Base-by-base conservation (phyloP, 1,284 basidiomycete genomes). In the Polyporus tsugae region DNA sequence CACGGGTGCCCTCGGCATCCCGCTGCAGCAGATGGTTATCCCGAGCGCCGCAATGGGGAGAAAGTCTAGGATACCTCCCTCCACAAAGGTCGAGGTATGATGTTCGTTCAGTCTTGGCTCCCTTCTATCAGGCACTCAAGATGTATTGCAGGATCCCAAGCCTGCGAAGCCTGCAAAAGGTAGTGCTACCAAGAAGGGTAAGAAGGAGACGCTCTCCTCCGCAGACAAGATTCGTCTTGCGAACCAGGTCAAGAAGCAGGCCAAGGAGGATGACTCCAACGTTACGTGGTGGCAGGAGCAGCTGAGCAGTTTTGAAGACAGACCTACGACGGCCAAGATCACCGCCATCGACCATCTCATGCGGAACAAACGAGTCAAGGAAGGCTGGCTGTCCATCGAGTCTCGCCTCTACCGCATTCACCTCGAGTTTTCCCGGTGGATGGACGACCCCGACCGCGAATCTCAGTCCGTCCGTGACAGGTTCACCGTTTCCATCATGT, bases 1-100 rank as follows among this genome's bases (percentile, higher is more conserved):
- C 66, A 89, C 88, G 0, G 90, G 91, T 0, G 89, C 89, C 1
- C 81, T 83, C 0, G 90, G 91, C 0, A 80, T 79, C 0, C 78
- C 78, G 3, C 79, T 92, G 41, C 80, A 86, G 73, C 84, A 84
- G 65, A 83, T 88, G 41, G 80, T 84, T 19, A 91, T 92, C 66
- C 79, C 82, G 1, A 73, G 85, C 1, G 82, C 78, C 1, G 75
- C 79, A 3, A 44, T 62, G 6, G 62, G 49, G 5, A 60, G 61
- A 65, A 66, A 68, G 60, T 69, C 68, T 22, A 67, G 68, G 59
- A 10, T 52, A 0, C 22, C 36, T 53, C 7, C 67, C 2, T 52
- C 60, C 36, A 35, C 52, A 7, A 66, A 61, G 17, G 55, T 53
- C 6, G 60, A 59, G 58, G 62, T 72, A 29, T 29, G 68, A 1